Evolutionary conservation across 352 stramenopile species (phyloP).

Genomic region (Phytophthora uliginosa): DNA sequence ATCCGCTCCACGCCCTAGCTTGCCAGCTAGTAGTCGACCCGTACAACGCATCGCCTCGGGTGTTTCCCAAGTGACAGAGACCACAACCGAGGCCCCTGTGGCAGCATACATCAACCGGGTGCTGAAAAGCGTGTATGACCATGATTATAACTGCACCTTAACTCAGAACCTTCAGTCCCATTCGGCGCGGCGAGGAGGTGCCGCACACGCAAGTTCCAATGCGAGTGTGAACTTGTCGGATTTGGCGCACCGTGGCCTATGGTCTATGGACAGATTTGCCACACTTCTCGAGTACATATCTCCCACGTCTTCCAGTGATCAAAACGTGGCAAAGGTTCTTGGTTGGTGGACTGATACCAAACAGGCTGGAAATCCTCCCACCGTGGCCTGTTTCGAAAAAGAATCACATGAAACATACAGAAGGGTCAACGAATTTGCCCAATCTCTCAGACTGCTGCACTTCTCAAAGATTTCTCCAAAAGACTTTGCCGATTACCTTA

Average conservation of each 20-base stretch:
- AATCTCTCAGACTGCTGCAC: background rate
- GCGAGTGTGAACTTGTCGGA: constrained; percentile 22
- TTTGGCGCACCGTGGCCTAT: constrained; percentile 24
- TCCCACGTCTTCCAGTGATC: constrained; percentile 16
- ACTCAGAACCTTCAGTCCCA: background rate
- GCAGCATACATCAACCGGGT: background rate
- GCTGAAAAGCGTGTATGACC: background rate
- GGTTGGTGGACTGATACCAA: constrained; percentile 18
- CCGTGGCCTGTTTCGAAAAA: constrained; percentile 17
- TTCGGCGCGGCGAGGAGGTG: background rate
- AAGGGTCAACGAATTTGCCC: constrained; percentile 6
- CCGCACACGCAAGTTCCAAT: background rate
- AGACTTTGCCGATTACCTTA: constrained; percentile 18
- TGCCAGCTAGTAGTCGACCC: constrained; percentile 4
- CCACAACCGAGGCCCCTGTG: background rate
- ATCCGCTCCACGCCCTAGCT: background rate
- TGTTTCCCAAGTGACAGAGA: constrained; percentile 4
- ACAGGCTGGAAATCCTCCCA: constrained; percentile 6
- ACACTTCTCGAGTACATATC: constrained; percentile 33
- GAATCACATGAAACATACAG: background rate
- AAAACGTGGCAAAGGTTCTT: constrained; percentile 29
- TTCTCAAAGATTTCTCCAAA: constrained; percentile 8
- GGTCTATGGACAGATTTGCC: constrained; percentile 31
- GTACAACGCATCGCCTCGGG: background rate
- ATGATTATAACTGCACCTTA: background rate